Evolutionary conservation across 495 filamentous ascomycete species (phyloP), one percentile per base, ranked within the genome.

Genomic region (Ramalina peruviana): DNA sequence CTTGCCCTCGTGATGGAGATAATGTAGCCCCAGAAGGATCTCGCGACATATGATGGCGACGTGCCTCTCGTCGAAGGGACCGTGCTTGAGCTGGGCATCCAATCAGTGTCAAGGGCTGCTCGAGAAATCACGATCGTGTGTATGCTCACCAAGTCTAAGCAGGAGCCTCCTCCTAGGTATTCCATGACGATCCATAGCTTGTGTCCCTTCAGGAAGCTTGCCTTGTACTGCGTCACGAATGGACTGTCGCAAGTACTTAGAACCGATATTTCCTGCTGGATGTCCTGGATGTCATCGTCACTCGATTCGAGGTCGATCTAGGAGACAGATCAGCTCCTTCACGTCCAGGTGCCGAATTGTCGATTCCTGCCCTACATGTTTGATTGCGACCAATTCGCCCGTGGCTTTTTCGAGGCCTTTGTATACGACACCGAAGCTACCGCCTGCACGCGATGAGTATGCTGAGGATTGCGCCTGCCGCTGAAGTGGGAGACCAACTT

Each of bases 151-250:
- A 97, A 61, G 64, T 97, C 90, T 36, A 94, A 72, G 65, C 90
- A 94, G 13, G 88, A 95, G 37, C 90, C 90, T 49, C 90, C 90
- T 0, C 89, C 89, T 30, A 94, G 72, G 60, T 84, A 98, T 67
- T 98, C 92, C 92, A 98, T 98, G 44, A 98, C 88, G 60, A 98
- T 98, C 92, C 92, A 98, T 67, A 98, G 68, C 65, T 98, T 95
- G 57, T 86, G 83, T 26, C 92, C 92, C 57, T 88, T 82, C 17
- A 97, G 71, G 64, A 95, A 98, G 62, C 88, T 94, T 16, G 87
- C 85, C 65, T 88, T 90, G 74, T 98, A 98, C 58, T 94, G 86
- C 27, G 92, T 95, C 60, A 98, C 90, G 62, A 81, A 95, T 26
- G 81, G 83, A 59, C 88, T 94, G 49, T 85, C 80, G 68, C 93